These are phyloP conservation scores for Straminergon stramineum DNA, from an alignment of 225 moss, liverwort and hornwort genomes.

Conservation along the genomic window DNA sequence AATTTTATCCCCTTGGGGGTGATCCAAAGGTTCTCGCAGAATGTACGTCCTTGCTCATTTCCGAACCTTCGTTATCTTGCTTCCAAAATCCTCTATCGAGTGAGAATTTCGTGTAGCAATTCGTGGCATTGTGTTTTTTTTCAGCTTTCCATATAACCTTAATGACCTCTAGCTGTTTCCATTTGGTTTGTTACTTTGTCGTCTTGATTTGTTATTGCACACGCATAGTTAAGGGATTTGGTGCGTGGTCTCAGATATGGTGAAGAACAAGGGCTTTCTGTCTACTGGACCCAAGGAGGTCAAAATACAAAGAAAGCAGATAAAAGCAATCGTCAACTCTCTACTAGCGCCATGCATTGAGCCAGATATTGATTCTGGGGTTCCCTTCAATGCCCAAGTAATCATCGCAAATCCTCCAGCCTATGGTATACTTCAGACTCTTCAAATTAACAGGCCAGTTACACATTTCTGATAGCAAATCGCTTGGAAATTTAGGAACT, in stretches of 20 bases:
- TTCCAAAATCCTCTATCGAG: not conserved
- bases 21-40: constrained; percentile 93
- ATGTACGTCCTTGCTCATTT: constrained; percentile 48
- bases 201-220: not conserved
- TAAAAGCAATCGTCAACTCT: constrained; percentile 83
- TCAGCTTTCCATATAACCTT: not conserved
- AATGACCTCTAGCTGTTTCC: not conserved
- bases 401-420: constrained; percentile 99
- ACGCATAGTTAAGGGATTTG: not conserved
- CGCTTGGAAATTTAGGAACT: not conserved
- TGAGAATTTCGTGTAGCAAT: not conserved
- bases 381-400: constrained; percentile 80
- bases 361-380: constrained; percentile 59
- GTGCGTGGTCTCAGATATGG: constrained; percentile 72
- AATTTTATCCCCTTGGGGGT: constrained; percentile 89
- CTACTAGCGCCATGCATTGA: constrained; percentile 84
- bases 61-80: not conserved
- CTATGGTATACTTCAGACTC: constrained; percentile 48
- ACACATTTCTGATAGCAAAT: not conserved
- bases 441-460: not conserved
- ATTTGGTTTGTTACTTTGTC: not conserved
- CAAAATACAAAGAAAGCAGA: constrained; percentile 78
- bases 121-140: not conserved
- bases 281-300: constrained; percentile 79
- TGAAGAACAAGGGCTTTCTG: constrained; percentile 96